phyloP scores from a whole-genome alignment of 2,329 filamentous ascomycete species.

The Alternaria panax region DNA sequence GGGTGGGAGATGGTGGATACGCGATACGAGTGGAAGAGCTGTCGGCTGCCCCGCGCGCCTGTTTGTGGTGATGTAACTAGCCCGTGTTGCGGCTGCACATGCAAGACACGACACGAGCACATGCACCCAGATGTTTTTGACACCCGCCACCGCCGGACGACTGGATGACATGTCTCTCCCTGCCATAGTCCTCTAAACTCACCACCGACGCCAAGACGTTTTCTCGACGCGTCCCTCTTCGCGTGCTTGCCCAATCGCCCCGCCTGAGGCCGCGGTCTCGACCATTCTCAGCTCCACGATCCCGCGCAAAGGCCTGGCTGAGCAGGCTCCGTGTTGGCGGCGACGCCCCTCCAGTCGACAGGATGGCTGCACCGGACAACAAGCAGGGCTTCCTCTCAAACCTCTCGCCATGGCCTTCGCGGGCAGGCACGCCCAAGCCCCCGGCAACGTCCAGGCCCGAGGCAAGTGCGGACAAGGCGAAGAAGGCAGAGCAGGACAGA shows the following conservation, averaged over 20 bases:
- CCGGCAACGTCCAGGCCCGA: slow-evolving; percentile 42
- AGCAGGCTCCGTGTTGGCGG: slow-evolving; percentile 20
- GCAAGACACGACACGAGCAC: slow-evolving; percentile 8
- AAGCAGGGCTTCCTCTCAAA: slow-evolving; percentile 55
- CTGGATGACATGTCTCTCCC: not conserved
- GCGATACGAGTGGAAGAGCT: slow-evolving; percentile 1
- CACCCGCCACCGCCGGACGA: slow-evolving; percentile 7
- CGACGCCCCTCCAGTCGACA: slow-evolving; percentile 25
- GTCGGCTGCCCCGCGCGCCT: slow-evolving; percentile 9
- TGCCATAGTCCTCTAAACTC: not conserved
- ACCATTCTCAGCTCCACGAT: slow-evolving; percentile 1
- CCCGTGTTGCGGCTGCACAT: slow-evolving; percentile 9
- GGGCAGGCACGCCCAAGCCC: slow-evolving; percentile 53
- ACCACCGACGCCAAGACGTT: slow-evolving; percentile 21
- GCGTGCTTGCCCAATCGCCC: slow-evolving; percentile 12
- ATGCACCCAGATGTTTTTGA: not conserved
- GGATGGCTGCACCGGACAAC: slow-evolving; percentile 55
- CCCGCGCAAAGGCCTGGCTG: slow-evolving; percentile 31
- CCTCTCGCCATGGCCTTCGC: slow-evolving; percentile 58
- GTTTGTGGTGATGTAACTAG: slow-evolving; percentile 15
- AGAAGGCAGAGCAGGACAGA: slow-evolving; percentile 25
- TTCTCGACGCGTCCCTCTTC: slow-evolving; percentile 14
- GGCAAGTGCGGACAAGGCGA: slow-evolving; percentile 25
- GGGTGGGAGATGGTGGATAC: not conserved
- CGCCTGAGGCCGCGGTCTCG: not conserved